These are phyloP conservation scores for Camellia oleifera DNA, from an alignment of 179 eudicot genomes.

Conservation along the genomic window DNA sequence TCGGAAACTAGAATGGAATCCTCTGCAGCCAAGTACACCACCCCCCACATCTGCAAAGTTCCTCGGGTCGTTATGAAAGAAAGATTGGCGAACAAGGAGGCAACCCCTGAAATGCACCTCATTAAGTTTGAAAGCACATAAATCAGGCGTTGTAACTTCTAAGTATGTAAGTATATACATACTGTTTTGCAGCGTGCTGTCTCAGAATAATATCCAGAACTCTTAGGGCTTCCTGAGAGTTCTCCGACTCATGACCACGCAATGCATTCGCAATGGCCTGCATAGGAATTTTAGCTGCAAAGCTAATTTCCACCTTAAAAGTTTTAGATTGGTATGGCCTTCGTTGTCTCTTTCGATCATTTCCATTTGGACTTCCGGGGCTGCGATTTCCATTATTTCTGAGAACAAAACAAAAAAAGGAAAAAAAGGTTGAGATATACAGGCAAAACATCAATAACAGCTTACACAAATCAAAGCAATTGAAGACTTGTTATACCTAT, in stretches of 20 bases:
- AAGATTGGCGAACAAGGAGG: constrained; percentile 87
- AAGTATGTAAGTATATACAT: constrained; percentile 13
- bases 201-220: constrained; percentile 85
- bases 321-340: constrained; percentile 76
- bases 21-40: constrained; percentile 91
- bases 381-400: constrained; percentile 68
- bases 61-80: constrained; percentile 77
- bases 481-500: constrained; percentile 38
- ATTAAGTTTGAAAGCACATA: background rate
- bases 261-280: constrained; percentile 82
- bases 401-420: constrained; percentile 3
- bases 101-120: constrained; percentile 69
- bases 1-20: constrained; percentile 92
- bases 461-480: background rate
- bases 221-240: constrained; percentile 78
- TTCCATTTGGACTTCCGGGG: constrained; percentile 55
- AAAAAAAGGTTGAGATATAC: background rate
- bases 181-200: constrained; percentile 95
- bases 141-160: background rate
- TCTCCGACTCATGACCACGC: constrained; percentile 85
- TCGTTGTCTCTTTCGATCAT: constrained; percentile 59
- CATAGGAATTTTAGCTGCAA: constrained; percentile 97
- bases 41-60: constrained; percentile 89
- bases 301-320: constrained; percentile 81
- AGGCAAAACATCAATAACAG: background rate